A percentile compares a stretch with the other conserved stretches of the same genome.
phyloP scores from a whole-genome alignment of 495 filamentous ascomycete genomes.

The Aspergillus conjunctus region DNA sequence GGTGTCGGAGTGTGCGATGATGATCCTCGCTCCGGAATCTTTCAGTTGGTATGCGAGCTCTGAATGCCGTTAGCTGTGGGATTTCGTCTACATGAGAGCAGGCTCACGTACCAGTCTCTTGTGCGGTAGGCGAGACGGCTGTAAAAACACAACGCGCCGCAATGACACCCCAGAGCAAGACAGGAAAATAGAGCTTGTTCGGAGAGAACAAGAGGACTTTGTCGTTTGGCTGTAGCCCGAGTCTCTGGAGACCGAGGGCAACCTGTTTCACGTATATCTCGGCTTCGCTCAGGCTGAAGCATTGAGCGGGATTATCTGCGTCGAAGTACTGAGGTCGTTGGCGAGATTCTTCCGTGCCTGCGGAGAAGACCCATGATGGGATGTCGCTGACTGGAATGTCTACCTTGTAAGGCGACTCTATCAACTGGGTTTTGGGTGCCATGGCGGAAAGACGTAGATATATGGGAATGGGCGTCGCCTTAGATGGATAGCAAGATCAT shows the following conservation, averaged over 20 bases:
- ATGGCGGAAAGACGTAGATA: too few relatives aligned
- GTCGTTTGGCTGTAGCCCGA: slow-evolving; percentile 2
- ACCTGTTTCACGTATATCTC: not conserved
- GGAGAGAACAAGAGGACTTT: slow-evolving; percentile 2
- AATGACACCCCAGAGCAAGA: slow-evolving; percentile 7
- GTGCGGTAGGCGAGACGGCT: not conserved
- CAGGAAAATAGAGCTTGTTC: not conserved
- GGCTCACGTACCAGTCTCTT: not conserved
- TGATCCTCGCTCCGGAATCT: not conserved
- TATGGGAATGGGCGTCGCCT: too few relatives aligned
- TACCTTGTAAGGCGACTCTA: not conserved
- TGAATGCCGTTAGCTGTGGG: too few relatives aligned
- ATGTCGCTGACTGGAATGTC: not conserved
- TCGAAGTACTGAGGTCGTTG: slow-evolving; percentile 8
- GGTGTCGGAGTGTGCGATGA: not conserved
- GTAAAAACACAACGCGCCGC: slow-evolving; percentile 2
- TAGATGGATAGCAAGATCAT: too few relatives aligned
- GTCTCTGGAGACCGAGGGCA: not conserved
- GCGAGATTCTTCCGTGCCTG: not conserved
- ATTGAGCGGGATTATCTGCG: not conserved
- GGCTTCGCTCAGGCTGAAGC: slow-evolving; percentile 1
- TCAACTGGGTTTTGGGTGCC: not conserved
- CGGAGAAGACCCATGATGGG: not conserved
- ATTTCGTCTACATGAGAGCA: too few relatives aligned
- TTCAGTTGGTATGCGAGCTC: not conserved